A percentile compares a stretch with the other conserved stretches of the same genome.
phyloP scores from a whole-genome alignment of 1,284 basidiomycete species.

The Microbotryum violaceum region DNA sequence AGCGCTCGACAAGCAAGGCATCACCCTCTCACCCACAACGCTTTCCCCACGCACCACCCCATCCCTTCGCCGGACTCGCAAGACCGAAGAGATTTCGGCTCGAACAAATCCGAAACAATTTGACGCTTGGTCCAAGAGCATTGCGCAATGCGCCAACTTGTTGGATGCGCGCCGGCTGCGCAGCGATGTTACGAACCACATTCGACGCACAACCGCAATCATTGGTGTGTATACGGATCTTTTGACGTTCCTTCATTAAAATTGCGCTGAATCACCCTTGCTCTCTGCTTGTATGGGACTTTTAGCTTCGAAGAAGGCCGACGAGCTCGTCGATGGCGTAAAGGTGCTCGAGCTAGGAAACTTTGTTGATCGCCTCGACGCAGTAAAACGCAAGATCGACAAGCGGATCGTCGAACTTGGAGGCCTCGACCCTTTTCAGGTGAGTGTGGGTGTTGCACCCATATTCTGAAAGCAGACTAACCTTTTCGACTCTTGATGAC shows the following conservation, averaged over 20 bases:
- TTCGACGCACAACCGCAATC: constrained; percentile 62
- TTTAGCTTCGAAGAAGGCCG: constrained; percentile 35
- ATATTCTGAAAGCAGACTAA: neutral
- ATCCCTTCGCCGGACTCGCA: neutral
- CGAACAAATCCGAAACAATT: constrained; percentile 57
- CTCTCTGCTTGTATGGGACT: neutral
- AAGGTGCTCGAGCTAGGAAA: constrained; percentile 47
- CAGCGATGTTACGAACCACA: constrained; percentile 81
- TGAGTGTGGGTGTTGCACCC: neutral
- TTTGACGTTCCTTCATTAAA: neutral
- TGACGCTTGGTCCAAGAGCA: constrained; percentile 78
- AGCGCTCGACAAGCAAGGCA: constrained; percentile 41
- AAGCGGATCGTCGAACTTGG: constrained; percentile 72
- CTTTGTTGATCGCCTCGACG: constrained; percentile 78
- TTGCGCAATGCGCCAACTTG: constrained; percentile 68
- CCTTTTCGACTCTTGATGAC: too few relatives aligned
- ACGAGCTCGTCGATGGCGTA: constrained; percentile 69
- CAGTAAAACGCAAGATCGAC: constrained; percentile 76
- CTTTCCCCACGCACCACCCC: neutral
- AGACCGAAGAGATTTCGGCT: constrained; percentile 34
- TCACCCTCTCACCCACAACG: neutral
- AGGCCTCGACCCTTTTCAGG: constrained; percentile 48
- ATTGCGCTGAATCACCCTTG: neutral
- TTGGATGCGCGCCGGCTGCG: constrained; percentile 81
- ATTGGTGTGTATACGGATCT: constrained; percentile 22